Base-by-base conservation (phyloP, 2,329 filamentous ascomycete species). In the Cryphonectria nitschkei region DNA sequence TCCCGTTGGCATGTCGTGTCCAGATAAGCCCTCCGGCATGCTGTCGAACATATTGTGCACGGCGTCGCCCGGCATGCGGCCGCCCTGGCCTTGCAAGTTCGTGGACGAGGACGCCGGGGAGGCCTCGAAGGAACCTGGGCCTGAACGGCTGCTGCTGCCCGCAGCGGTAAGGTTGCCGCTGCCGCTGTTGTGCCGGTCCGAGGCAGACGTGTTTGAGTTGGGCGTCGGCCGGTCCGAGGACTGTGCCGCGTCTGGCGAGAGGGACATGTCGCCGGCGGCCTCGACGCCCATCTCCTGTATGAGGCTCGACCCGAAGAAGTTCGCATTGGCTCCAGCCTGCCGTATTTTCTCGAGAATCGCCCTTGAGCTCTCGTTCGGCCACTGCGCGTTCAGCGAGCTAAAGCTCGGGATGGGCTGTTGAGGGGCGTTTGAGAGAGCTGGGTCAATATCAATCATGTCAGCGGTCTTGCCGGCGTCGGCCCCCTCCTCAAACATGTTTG, bases 151-250 rank as follows among this genome's bases (percentile, higher is more conserved):
- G 19, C 69, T 77, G 71, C 74, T 76, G 56, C 65, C 54, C n/a
- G 22, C 61, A 0, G 61, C 26, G n/a, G 61, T 43, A 3, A 41
- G 34, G 22, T 64, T 64, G 56, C 72, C 64, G 72, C 65, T 66
- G 68, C 62, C 43, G 66, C 71, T 65, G 65, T 71, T 73, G 41
- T 79, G 78, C 22, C 79, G 78, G 34, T 81, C 77, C n/a, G 86
- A 84, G 1, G 85, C 85, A 1, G 81, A 78, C 8, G 80, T 81
- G 75, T 85, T 88, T 4, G 88, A 90, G 75, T 87, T 89, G 3
- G 88, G 88, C 14, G 88, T 90, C 32, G 84, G 87, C n/a, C 85
- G 81, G 72, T 83, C 87, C 2, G 87, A 73, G 11, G 39, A 89
- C 64, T 80, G 80, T 8, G 81, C 82, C 32, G 81, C 82, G 26